Percentiles rank a stretch among this genome's conserved stretches.
These are phyloP conservation scores for Alternaria tenuissima DNA, from an alignment of 2,329 filamentous ascomycete genomes.

Conservation along the genomic window DNA sequence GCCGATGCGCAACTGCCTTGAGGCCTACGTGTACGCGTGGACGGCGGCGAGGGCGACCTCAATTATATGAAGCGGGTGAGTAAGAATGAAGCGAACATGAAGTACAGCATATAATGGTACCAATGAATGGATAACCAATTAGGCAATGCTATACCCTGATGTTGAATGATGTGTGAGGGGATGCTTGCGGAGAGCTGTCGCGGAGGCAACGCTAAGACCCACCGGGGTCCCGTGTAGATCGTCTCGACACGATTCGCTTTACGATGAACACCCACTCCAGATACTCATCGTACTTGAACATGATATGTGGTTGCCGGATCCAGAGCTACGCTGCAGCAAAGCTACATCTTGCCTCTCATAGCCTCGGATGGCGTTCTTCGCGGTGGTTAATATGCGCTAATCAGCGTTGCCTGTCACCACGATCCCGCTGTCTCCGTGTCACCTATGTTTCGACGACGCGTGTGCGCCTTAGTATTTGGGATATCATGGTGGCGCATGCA, in stretches of 20 bases:
- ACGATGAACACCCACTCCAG: neutral
- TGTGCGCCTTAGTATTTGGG: neutral
- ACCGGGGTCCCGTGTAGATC: slow-evolving; percentile 28
- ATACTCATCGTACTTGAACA: neutral
- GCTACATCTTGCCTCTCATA: neutral
- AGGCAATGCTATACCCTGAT: neutral
- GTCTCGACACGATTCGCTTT: slow-evolving; percentile 4
- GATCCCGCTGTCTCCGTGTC: slow-evolving; percentile 19
- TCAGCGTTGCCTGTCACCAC: slow-evolving; percentile 16
- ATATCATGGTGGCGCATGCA: neutral
- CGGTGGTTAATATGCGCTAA: neutral
- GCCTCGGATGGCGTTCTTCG: neutral
- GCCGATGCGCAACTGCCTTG: slow-evolving; percentile 27
- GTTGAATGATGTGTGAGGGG: slow-evolving; percentile 25
- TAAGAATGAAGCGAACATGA: slow-evolving; percentile 15
- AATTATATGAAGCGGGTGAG: slow-evolving; percentile 5
- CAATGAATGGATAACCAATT: slow-evolving; percentile 3
- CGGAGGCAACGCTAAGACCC: slow-evolving; percentile 35
- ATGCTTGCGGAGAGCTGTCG: slow-evolving; percentile 37
- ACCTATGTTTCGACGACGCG: slow-evolving; percentile 11
- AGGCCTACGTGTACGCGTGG: slow-evolving; percentile 5
- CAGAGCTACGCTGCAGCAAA: neutral
- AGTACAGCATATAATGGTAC: slow-evolving; percentile 4
- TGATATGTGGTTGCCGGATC: neutral
- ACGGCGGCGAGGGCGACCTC: slow-evolving; percentile 11